These are phyloP conservation scores for Diaporthe citriasiana DNA, from an alignment of 2,329 filamentous ascomycete genomes.

Conservation along the genomic window DNA sequence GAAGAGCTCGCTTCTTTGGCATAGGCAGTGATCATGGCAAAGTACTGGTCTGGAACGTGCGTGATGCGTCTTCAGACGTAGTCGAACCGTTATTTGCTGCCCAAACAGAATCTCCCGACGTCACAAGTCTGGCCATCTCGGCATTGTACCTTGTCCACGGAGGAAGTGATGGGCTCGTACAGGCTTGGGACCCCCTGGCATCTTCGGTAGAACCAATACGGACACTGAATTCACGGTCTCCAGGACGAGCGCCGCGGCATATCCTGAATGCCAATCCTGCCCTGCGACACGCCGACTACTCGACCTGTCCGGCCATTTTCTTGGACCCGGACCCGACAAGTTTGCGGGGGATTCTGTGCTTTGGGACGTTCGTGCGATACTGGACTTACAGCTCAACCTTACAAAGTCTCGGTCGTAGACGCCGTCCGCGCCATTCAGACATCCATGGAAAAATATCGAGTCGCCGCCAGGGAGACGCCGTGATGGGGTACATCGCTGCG, in stretches of 20 bases:
- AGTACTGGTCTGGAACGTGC: conserved; percentile 89
- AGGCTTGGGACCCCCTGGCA: conserved; percentile 95
- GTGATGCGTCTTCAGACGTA: conserved; percentile 71
- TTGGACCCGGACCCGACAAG: conserved; percentile 90
- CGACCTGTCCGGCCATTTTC: conserved; percentile 85
- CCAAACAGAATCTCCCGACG: conserved; percentile 89
- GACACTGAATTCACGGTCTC: conserved; percentile 88
- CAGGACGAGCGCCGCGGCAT: conserved; percentile 84
- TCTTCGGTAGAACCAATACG: conserved; percentile 84
- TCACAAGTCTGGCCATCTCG: conserved; percentile 86
- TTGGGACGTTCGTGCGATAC: conserved; percentile 89
- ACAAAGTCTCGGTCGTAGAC: conserved; percentile 82
- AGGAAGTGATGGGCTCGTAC: conserved; percentile 93
- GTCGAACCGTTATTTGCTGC: conserved; percentile 84
- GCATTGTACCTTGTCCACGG: conserved; percentile 92
- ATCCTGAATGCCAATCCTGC: conserved; percentile 67
- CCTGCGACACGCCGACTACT: conserved; percentile 79
- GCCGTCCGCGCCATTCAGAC: conserved; percentile 79
- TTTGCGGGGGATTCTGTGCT: conserved; percentile 87
- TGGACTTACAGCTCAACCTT: conserved; percentile 94
- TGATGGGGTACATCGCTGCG: conserved; percentile 87
- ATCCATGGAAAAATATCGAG: conserved; percentile 64
- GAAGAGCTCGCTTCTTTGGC: conserved; percentile 84
- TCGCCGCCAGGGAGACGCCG: conserved; percentile 73
- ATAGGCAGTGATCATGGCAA: conserved; percentile 83